These are phyloP conservation scores for Boeremia exigua DNA, from an alignment of 2,329 filamentous ascomycete genomes.

Conservation along the genomic window DNA sequence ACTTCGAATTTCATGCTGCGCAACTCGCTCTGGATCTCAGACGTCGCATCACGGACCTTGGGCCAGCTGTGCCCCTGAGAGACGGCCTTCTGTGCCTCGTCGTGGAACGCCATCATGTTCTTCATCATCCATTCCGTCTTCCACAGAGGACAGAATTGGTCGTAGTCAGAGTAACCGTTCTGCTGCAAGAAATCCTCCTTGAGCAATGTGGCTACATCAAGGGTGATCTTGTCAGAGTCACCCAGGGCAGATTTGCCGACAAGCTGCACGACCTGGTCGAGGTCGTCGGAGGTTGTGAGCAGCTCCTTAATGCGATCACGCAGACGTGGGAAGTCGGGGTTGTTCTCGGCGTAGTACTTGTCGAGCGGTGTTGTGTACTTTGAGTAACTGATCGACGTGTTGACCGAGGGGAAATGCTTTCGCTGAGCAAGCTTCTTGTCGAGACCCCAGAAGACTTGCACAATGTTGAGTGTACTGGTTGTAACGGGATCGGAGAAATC, in stretches of 20 bases:
- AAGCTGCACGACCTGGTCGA: slow-evolving; percentile 97
- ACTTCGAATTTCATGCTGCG: slow-evolving; percentile 97
- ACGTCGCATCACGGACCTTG: slow-evolving; percentile 90
- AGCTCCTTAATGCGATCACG: slow-evolving; percentile 94
- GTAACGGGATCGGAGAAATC: slow-evolving; percentile 99
- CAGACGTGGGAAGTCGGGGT: slow-evolving; percentile 90
- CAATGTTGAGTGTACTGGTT: slow-evolving; percentile 89
- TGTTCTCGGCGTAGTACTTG: slow-evolving; percentile 92
- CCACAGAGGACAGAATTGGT: slow-evolving; percentile 99
- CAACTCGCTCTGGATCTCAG: slow-evolving; percentile 82
- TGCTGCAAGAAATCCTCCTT: slow-evolving; percentile 99
- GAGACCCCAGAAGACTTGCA: slow-evolving; percentile 99
- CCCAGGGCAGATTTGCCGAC: slow-evolving; percentile 97
- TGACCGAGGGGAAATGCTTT: slow-evolving; percentile 99
- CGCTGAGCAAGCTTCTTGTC: slow-evolving; percentile 99
- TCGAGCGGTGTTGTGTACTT: slow-evolving; percentile 92
- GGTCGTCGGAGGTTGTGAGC: slow-evolving; percentile 91
- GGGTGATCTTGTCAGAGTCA: slow-evolving; percentile 96
- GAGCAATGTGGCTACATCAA: slow-evolving; percentile 87
- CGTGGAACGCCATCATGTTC: slow-evolving; percentile 97
- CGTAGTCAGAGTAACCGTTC: slow-evolving; percentile 98
- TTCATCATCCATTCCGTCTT: slow-evolving; percentile 99
- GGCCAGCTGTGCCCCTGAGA: slow-evolving; percentile 88
- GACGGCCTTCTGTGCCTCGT: slow-evolving; percentile 95
- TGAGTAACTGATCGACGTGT: slow-evolving; percentile 92